These are phyloP conservation scores for Metschnikowia peoriensis DNA, from an alignment of 805 yeast genomes.

Conservation along the genomic window DNA sequence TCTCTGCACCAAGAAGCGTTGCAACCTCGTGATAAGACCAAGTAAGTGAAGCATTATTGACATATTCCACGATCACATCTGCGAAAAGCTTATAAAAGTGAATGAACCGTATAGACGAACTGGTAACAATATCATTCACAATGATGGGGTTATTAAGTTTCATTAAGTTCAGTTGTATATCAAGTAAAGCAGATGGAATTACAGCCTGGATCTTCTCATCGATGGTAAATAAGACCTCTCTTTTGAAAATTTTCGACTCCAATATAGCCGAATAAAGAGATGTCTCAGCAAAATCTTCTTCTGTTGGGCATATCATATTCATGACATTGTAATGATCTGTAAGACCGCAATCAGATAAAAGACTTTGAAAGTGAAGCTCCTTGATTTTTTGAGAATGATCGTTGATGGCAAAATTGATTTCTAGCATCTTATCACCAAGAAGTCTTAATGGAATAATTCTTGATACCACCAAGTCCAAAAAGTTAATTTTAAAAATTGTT, in stretches of 20 bases:
- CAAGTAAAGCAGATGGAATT: conserved; percentile 61
- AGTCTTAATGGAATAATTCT: conserved; percentile 49
- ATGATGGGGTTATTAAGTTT: conserved; percentile 63
- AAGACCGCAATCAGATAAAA: conserved; percentile 53
- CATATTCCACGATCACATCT: conserved; percentile 35
- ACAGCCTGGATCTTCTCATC: conserved; percentile 47
- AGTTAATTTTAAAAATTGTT: conserved; percentile 52
- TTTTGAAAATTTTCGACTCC: conserved; percentile 57
- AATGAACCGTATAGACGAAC: conserved; percentile 50
- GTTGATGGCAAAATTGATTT: conserved; percentile 34
- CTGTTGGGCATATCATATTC: conserved; percentile 69
- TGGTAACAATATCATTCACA: conserved; percentile 52
- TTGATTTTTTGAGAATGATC: conserved; percentile 39
- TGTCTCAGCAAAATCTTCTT: conserved; percentile 56
- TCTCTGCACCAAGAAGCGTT: conserved; percentile 67
- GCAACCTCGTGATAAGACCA: conserved; percentile 64
- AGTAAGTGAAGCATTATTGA: conserved; percentile 34
- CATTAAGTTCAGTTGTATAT: conserved; percentile 54
- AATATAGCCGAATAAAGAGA: conserved; percentile 62
- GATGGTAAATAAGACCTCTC: conserved; percentile 42
- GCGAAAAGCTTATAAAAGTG: conserved; percentile 44
- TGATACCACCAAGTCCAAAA: conserved; percentile 55
- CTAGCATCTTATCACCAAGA: conserved; percentile 36
- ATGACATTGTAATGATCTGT: conserved; percentile 60
- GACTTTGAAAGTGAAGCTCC: conserved; percentile 43